These are phyloP conservation scores for Neocallimastix lanati DNA, from an alignment of 192 early-diverging fungal species.

Conservation along the genomic window DNA sequence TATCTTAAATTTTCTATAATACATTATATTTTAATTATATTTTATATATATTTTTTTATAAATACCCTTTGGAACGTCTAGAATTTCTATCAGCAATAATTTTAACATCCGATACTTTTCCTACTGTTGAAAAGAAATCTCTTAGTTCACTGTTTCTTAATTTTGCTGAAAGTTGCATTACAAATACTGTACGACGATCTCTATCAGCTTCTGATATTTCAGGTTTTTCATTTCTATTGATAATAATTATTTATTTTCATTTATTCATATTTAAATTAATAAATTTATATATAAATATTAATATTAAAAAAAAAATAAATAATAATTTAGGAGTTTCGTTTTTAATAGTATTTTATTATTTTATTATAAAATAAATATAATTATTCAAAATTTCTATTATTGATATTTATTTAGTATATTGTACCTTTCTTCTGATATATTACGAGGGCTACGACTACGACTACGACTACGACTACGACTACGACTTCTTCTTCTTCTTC, in stretches of 20 bases:
- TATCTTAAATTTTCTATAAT: no score
- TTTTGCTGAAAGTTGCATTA: conserved; percentile 75
- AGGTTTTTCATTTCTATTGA: conserved; percentile 12
- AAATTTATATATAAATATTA: no score
- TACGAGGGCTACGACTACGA: not conserved
- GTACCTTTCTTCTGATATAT: not conserved
- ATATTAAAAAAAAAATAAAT: no score
- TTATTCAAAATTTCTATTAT: no score
- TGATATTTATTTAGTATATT: no score
- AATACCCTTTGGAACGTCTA: conserved; percentile 70
- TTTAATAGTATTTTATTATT: no score
- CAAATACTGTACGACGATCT: conserved; percentile 84
- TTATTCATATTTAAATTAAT: not conserved
- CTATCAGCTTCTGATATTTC: conserved; percentile 55
- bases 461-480: conserved; percentile 3
- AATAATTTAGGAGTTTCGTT: no score
- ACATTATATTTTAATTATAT: not conserved
- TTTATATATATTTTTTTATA: no score
- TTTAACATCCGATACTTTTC: conserved; percentile 70
- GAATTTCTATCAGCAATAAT: conserved; percentile 71
- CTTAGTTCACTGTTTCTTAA: conserved; percentile 58
- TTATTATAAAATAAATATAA: no score
- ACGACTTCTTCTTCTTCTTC: conserved; percentile 11
- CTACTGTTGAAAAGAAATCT: conserved; percentile 61
- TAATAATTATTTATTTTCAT: not conserved